Percentiles rank a stretch among this genome's conserved stretches.
These are phyloP conservation scores for Penicillium desertorum DNA, from an alignment of 495 filamentous ascomycete genomes.

Conservation along the genomic window DNA sequence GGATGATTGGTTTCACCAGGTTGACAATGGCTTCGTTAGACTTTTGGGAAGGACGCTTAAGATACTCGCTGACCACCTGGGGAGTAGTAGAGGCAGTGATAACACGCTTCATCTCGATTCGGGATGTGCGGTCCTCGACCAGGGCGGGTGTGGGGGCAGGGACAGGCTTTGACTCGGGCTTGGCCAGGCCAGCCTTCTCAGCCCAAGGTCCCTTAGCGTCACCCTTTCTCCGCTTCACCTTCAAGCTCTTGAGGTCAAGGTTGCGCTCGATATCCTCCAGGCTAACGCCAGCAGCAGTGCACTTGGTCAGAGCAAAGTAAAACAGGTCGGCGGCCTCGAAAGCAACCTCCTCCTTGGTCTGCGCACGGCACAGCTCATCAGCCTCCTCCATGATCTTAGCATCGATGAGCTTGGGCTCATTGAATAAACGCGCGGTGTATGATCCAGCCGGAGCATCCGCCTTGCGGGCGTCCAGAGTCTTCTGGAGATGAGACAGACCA, in stretches of 20 bases:
- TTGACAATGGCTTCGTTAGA: slow-evolving; percentile 86
- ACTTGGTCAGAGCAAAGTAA: slow-evolving; percentile 92
- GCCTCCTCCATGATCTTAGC: slow-evolving; percentile 99
- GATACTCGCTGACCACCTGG: slow-evolving; percentile 62
- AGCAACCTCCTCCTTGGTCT: slow-evolving; percentile 76
- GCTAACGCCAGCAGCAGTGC: slow-evolving; percentile 75
- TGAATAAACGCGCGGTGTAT: slow-evolving; percentile 90
- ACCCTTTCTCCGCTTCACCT: slow-evolving; percentile 86
- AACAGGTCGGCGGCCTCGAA: slow-evolving; percentile 94
- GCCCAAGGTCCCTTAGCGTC: slow-evolving; percentile 92
- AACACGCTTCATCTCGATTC: slow-evolving; percentile 80
- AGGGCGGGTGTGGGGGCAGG: slow-evolving; percentile 42
- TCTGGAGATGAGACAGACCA: slow-evolving; percentile 79
- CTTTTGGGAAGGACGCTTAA: slow-evolving; percentile 88
- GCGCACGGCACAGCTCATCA: slow-evolving; percentile 85
- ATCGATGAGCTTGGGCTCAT: slow-evolving; percentile 79
- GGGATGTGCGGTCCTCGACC: slow-evolving; percentile 55
- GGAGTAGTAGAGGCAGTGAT: slow-evolving; percentile 60
- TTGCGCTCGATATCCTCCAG: slow-evolving; percentile 86
- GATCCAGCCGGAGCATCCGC: slow-evolving; percentile 79
- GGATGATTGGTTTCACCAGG: slow-evolving; percentile 87
- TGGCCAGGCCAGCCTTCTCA: slow-evolving; percentile 69
- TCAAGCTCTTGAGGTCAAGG: slow-evolving; percentile 89
- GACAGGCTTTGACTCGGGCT: slow-evolving; percentile 37
- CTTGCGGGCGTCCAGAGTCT: slow-evolving; percentile 79